phyloP scores from a whole-genome alignment of 2,329 filamentous ascomycete species.

The Pseudofabraea citricarpa region DNA sequence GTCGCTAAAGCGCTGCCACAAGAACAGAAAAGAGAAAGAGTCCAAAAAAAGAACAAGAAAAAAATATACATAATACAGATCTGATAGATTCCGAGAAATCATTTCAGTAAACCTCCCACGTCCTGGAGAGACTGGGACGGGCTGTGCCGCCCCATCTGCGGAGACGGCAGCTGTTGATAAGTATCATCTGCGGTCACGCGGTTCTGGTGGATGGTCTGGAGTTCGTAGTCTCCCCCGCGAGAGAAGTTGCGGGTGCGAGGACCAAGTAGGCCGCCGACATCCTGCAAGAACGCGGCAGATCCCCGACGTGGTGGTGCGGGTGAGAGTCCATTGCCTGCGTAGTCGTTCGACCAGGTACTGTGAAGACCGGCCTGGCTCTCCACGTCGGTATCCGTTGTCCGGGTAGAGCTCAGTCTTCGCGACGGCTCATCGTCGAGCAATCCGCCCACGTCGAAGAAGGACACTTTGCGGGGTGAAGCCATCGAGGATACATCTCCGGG shows the following conservation, averaged over 20 bases:
- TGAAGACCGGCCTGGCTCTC: constrained; percentile 17
- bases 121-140: constrained; percentile 33
- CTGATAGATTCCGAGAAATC: too few species aligned
- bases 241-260: constrained; percentile 26
- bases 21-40: too few species aligned
- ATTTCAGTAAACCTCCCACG: constrained; percentile 35
- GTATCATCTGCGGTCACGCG: not conserved
- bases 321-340: constrained; percentile 24
- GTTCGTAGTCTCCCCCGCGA: constrained; percentile 20
- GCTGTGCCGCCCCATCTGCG: constrained; percentile 16
- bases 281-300: constrained; percentile 53
- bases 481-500: constrained; percentile 27
- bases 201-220: constrained; percentile 23
- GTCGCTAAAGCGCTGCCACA: constrained; percentile 2
- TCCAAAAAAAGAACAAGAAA: too few species aligned
- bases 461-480: constrained; percentile 54
- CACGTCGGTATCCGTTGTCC: constrained; percentile 22
- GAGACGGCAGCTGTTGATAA: constrained; percentile 6
- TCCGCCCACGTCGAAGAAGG: constrained; percentile 83
- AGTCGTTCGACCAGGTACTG: constrained; percentile 15
- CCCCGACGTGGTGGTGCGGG: constrained; percentile 45
- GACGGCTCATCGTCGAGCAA: constrained; percentile 53
- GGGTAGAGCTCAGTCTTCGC: constrained; percentile 16
- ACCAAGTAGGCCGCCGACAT: constrained; percentile 49
- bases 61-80: too few species aligned